Evolutionary conservation across 2,329 filamentous ascomycete genomes (phyloP).

Genomic region (Sporothrix humicola): DNA sequence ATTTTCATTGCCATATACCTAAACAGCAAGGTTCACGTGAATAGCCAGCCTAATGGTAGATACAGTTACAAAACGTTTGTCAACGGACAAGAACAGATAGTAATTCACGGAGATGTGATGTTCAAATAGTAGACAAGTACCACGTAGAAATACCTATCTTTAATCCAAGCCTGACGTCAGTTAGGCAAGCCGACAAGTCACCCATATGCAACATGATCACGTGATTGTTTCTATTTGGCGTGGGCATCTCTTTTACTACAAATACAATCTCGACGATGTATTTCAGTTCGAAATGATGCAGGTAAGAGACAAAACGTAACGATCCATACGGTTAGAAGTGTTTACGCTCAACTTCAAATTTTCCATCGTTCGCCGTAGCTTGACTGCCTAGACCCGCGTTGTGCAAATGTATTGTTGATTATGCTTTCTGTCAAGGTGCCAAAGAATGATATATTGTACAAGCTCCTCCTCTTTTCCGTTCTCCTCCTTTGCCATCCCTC

Average conservation of each 20-base stretch:
- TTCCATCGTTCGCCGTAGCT: neutral
- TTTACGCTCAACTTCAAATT: neutral
- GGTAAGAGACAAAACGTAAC: neutral
- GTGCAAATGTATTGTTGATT: slow-evolving; percentile 24
- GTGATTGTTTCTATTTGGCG: neutral
- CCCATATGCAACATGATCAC: neutral
- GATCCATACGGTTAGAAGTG: neutral
- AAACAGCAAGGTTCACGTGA: too few species aligned
- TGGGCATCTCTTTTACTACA: neutral
- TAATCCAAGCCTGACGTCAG: slow-evolving; percentile 3
- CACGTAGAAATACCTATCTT: neutral
- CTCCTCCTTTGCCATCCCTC: neutral
- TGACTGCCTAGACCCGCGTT: neutral
- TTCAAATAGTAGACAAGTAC: neutral
- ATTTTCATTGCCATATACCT: too few species aligned
- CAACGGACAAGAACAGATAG: too few species aligned
- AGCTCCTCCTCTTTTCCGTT: neutral
- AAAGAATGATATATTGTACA: slow-evolving; percentile 27
- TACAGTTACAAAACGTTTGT: too few species aligned
- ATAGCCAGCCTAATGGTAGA: too few species aligned
- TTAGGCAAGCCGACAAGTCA: neutral
- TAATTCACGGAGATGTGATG: too few species aligned
- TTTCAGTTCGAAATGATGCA: neutral
- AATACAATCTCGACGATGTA: too few species aligned
- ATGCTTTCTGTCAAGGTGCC: slow-evolving; percentile 26